Percentiles rank a stretch among this genome's conserved stretches.
Conservation (phyloP, 169 alveolate species). For the Eimeria tenella region DNA sequence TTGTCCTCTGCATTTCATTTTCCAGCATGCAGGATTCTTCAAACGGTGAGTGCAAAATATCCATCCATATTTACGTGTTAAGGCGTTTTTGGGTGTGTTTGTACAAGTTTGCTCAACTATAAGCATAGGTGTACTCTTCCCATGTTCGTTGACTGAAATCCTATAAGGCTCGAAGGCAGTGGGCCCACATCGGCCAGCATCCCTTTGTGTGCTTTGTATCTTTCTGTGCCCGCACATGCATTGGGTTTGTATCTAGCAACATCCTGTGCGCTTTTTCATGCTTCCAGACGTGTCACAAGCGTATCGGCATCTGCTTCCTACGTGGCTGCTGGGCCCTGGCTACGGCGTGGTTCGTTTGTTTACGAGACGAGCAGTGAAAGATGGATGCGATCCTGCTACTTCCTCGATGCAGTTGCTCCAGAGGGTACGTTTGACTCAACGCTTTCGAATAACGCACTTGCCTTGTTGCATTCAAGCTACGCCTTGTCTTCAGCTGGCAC, state of each 20-base stretch:
- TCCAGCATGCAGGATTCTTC: neutral
- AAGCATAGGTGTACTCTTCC: too few species aligned
- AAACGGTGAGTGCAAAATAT: neutral
- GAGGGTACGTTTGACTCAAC: neutral
- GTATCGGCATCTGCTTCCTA: conserved; percentile 36
- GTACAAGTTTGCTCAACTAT: too few species aligned
- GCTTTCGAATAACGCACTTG: too few species aligned
- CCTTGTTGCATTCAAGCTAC: too few species aligned
- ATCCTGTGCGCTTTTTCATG: neutral
- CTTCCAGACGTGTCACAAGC: neutral
- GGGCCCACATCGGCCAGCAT: too few species aligned
- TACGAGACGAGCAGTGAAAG: conserved; percentile 2
- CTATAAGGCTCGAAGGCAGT: too few species aligned
- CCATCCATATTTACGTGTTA: too few species aligned
- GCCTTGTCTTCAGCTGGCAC: too few species aligned
- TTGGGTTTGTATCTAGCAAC: neutral
- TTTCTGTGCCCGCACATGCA: neutral
- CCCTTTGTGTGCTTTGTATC: too few species aligned
- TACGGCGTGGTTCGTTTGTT: conserved; percentile 38
- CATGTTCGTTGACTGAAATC: too few species aligned
- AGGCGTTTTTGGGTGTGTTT: too few species aligned
- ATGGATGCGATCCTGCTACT: conserved; percentile 3
- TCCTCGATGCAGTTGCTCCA: conserved; percentile 34
- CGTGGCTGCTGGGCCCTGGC: conserved; percentile 40
- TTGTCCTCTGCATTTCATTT: conserved; percentile 48